Conservation (phyloP, 352 stramenopile species). For the Thalassiosira tumida region DNA sequence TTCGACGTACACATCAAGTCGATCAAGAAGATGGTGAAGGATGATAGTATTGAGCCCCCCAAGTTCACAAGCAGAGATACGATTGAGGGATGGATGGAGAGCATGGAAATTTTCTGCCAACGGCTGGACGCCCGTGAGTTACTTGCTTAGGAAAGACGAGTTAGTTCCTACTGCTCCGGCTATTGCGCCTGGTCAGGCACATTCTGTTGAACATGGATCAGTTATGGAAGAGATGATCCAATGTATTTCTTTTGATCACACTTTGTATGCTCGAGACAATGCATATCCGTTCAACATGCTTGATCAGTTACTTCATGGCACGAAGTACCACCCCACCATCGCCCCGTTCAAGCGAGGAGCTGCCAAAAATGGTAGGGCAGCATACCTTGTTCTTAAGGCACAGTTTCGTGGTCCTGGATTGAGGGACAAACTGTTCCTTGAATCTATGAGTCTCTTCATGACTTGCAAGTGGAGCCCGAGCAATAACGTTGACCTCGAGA, state of each 20-base stretch:
- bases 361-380: constrained; percentile 59
- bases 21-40: neutral
- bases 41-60: neutral
- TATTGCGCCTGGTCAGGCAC: neutral
- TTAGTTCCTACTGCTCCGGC: neutral
- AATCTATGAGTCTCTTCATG: constrained; percentile 5
- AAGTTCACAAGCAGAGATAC: neutral
- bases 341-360: constrained; percentile 45
- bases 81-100: neutral
- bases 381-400: constrained; percentile 42
- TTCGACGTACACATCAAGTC: neutral
- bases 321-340: constrained; percentile 40
- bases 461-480: constrained; percentile 47
- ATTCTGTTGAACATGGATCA: constrained; percentile 51
- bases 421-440: constrained; percentile 22
- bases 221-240: constrained; percentile 57
- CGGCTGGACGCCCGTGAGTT: constrained; percentile 20
- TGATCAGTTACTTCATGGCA: constrained; percentile 56
- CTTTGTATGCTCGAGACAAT: constrained; percentile 59
- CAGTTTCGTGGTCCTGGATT: constrained; percentile 68
- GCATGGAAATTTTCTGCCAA: neutral
- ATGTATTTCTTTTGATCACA: constrained; percentile 46
- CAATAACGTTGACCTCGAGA: constrained; percentile 37
- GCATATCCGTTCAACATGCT: constrained; percentile 43
- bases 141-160: constrained; percentile 37